These are phyloP conservation scores for Avicennia marina DNA, from an alignment of 257 asterid species.

Conservation along the genomic window DNA sequence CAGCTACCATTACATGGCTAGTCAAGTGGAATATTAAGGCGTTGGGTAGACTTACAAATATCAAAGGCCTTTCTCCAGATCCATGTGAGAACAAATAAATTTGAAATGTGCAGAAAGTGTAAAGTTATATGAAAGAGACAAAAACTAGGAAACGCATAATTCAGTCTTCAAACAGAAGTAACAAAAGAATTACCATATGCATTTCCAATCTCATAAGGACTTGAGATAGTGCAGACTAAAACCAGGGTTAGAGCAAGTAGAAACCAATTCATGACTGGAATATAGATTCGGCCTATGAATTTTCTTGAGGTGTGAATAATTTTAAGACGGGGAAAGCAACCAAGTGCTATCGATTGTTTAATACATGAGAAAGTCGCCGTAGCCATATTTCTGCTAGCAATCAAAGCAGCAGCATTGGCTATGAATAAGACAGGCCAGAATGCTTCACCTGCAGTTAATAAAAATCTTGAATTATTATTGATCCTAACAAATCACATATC, in stretches of 20 bases:
- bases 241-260: conserved; percentile 73
- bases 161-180: not conserved
- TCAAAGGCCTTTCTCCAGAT: not conserved
- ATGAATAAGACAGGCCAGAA: conserved; percentile 95
- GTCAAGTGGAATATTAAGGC: too few species aligned
- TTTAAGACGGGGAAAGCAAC: conserved; percentile 99
- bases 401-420: conserved; percentile 92
- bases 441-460: conserved; percentile 72
- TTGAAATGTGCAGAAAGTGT: not conserved
- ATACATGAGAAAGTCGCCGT: conserved; percentile 98
- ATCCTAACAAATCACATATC: too few species aligned
- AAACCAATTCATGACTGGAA: conserved; percentile 99
- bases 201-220: conserved; percentile 93
- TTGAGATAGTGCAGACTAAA: conserved; percentile 89
- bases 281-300: conserved; percentile 97
- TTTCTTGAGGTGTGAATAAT: conserved; percentile 92
- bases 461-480: conserved; percentile 1
- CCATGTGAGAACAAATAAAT: not conserved
- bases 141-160: too few species aligned
- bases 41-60: too few species aligned
- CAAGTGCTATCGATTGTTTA: conserved; percentile 90
- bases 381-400: conserved; percentile 98
- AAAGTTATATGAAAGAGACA: not conserved
- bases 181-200: conserved; percentile 75
- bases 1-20: too few species aligned